Conservation (phyloP, 2,329 filamentous ascomycete genomes). For the Fusarium avenaceum region DNA sequence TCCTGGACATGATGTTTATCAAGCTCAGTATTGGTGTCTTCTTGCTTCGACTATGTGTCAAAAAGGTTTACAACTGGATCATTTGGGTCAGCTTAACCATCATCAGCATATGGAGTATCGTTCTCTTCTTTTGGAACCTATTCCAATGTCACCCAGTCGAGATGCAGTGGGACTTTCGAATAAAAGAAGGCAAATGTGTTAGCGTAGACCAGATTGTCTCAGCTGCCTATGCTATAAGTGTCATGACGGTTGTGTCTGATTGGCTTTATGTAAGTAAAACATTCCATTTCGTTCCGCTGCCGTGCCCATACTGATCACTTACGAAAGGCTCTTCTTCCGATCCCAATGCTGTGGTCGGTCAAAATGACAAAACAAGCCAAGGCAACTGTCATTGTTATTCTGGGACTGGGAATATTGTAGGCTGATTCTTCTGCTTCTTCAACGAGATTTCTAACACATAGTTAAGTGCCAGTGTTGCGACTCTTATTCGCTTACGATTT, state of each 20-base stretch:
- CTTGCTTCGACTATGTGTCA: constrained; percentile 62
- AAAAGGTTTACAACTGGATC: constrained; percentile 63
- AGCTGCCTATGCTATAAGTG: constrained; percentile 65
- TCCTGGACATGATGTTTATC: constrained; percentile 68
- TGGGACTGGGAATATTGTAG: constrained; percentile 66
- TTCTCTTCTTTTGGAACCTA: constrained; percentile 66
- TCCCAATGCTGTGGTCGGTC: constrained; percentile 68
- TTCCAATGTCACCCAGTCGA: constrained; percentile 65
- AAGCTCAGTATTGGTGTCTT: constrained; percentile 69
- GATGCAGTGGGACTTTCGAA: constrained; percentile 67
- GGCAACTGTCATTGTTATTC: constrained; percentile 63
- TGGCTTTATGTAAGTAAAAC: constrained; percentile 62
- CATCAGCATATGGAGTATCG: constrained; percentile 61
- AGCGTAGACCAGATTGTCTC: constrained; percentile 59
- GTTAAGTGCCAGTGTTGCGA: constrained; percentile 65
- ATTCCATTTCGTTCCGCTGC: background rate
- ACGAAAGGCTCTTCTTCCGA: constrained; percentile 62
- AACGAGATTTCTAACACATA: constrained; percentile 24
- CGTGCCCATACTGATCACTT: constrained; percentile 18
- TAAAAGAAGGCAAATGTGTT: constrained; percentile 60
- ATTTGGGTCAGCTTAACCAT: constrained; percentile 62
- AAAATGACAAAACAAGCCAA: constrained; percentile 67
- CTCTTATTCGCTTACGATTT: constrained; percentile 65
- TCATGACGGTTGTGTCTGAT: constrained; percentile 67
- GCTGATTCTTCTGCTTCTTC: constrained; percentile 10